Evolutionary conservation across 192 early-diverging fungal species (phyloP), one percentile per base, ranked within the genome.

Genomic region (Coemansia umbellata): DNA sequence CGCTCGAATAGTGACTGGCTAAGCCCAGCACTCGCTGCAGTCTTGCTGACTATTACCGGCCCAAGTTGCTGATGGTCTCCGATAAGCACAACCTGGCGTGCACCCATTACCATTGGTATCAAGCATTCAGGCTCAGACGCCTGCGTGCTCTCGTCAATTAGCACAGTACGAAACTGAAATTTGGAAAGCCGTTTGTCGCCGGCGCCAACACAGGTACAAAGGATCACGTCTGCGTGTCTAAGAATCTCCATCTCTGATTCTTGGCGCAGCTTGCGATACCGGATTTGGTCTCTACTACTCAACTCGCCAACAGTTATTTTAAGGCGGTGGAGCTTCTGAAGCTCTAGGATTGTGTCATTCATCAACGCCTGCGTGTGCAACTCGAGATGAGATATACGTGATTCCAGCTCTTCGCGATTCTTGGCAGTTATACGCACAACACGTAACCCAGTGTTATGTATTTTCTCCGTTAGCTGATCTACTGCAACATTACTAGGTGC

Each of bases 401-500:
- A 95, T 44, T 96, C 94, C 5, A 99, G 76, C 36, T 89, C 91
- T 63, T 99, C 95, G 21, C 97, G 84, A 13, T 83, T 90, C 54
- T 92, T 92, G 6, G 97, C 95, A 15, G 92, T 87, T 41, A 99
- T 82, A 14, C 97, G 87, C 21, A 98, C 97, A 13, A 95, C 92
- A 39, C 93, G 93, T 22, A 99, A 79, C 1, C 94, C 91, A 1
- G 95, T 97, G 21, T 80, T 81, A 66, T 98, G 91, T 48, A 99
- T 93, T 68, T 97, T 97, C 57, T 93, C 93, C 1, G 97, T 92
- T 53, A 99, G 69, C 67, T 99, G 97, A 74, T 99, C 95, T 1
- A 99, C 97, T 24, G 97, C 97, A 5, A 99, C 95, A 66, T 99
- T 99, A 66, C 89, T 92, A n/a, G 97, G 94, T 0, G 97, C 97